Evolutionary conservation across 768 basidiomycete genomes (phyloP).

Genomic region (Paxillus involutus): DNA sequence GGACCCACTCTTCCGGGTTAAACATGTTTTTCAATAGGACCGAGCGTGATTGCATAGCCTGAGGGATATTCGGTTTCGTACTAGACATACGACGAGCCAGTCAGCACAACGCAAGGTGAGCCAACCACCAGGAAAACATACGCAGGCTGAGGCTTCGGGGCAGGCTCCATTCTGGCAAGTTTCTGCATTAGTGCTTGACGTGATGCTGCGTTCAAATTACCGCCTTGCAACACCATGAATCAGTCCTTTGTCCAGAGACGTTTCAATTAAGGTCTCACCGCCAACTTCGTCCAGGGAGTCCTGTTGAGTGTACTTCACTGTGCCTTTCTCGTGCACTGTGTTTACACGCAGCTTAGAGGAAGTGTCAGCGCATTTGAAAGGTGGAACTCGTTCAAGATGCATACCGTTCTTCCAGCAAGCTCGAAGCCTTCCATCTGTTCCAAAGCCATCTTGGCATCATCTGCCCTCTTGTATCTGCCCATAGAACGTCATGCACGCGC

Average conservation of each 20-base stretch:
- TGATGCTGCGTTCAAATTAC: constrained; percentile 97
- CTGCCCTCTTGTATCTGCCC: constrained; percentile 81
- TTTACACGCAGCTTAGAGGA: constrained; percentile 74
- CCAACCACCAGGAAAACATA: constrained; percentile 35
- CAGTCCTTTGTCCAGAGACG: constrained; percentile 1
- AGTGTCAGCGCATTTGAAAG: constrained; percentile 14
- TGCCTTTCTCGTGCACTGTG: constrained; percentile 90
- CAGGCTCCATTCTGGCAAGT: constrained; percentile 90
- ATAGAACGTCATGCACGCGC: constrained; percentile 1
- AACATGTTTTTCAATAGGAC: constrained; percentile 96
- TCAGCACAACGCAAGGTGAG: constrained; percentile 8
- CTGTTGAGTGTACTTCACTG: constrained; percentile 68
- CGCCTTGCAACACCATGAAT: constrained; percentile 51
- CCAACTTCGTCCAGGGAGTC: constrained; percentile 88
- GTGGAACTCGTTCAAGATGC: constrained; percentile 21
- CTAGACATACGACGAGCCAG: constrained; percentile 36
- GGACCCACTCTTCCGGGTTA: constrained; percentile 86
- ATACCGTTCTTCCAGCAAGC: constrained; percentile 88
- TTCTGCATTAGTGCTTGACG: constrained; percentile 99
- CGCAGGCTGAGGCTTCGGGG: constrained; percentile 61
- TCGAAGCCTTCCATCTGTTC: constrained; percentile 99
- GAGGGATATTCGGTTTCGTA: constrained; percentile 75
- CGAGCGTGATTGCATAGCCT: constrained; percentile 85
- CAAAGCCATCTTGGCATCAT: constrained; percentile 94
- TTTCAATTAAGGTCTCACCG: constrained; percentile 46